Conservation (phyloP, 345 rosid species). For the Moringa oleifera region DNA sequence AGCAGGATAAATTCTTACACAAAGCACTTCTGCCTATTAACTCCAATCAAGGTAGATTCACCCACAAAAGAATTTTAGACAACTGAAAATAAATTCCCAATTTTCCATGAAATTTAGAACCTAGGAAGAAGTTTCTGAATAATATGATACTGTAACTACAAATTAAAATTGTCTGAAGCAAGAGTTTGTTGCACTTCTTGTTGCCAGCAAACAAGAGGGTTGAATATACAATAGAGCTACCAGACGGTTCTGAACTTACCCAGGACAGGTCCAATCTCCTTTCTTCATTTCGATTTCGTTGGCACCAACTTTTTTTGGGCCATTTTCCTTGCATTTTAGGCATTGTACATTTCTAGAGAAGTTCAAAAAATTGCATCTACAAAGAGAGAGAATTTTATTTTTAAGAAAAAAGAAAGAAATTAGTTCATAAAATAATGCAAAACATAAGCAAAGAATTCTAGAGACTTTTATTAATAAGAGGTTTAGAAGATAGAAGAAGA, state of each 20-base stretch:
- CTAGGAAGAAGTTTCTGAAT: no score
- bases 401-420: no score
- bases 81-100: no score
- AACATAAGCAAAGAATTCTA: not conserved
- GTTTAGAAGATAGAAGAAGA: not conserved
- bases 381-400: not conserved
- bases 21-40: not conserved
- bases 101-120: no score
- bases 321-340: constrained; percentile 53
- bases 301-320: constrained; percentile 40
- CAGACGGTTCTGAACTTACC: constrained; percentile 36
- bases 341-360: constrained; percentile 61
- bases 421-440: not conserved
- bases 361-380: constrained; percentile 65
- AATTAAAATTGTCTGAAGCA: no score
- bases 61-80: not conserved
- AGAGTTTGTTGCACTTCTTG: no score
- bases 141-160: no score
- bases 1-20: not conserved
- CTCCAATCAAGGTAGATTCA: not conserved
- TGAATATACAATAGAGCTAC: not conserved
- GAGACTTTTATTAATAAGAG: not conserved
- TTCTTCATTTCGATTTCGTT: constrained; percentile 47
- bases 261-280: constrained; percentile 77
- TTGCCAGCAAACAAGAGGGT: no score